phyloP scores from a whole-genome alignment of 2,329 filamentous ascomycete species.

The Byssochlamys sp. region DNA sequence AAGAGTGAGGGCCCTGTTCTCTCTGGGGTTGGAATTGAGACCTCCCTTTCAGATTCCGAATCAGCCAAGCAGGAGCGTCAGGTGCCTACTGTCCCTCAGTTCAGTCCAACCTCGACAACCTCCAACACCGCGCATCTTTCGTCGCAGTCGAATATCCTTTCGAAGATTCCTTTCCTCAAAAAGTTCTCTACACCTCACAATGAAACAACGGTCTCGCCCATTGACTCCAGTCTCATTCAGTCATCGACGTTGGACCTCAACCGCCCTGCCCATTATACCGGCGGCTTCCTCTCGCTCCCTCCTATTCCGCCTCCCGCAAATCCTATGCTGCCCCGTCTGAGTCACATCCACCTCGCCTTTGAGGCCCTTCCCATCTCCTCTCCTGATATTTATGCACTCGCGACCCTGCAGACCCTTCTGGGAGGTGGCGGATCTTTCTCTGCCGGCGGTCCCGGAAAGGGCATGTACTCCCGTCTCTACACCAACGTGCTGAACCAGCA shows the following conservation, averaged over 20 bases:
- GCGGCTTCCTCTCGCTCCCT: constrained; percentile 80
- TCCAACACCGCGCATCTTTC: constrained; percentile 28
- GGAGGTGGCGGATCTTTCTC: constrained; percentile 95
- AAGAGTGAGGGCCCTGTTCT: constrained; percentile 40
- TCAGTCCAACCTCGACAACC: constrained; percentile 32
- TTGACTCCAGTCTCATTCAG: constrained; percentile 39
- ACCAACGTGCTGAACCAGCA: constrained; percentile 96
- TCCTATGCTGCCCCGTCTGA: constrained; percentile 68
- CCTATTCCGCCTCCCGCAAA: constrained; percentile 67
- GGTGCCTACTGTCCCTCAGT: constrained; percentile 27
- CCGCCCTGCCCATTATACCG: constrained; percentile 72
- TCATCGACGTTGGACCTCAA: constrained; percentile 48
- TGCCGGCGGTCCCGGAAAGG: constrained; percentile 90
- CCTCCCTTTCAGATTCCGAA: constrained; percentile 27
- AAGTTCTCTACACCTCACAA: constrained; percentile 68
- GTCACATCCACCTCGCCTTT: constrained; percentile 90
- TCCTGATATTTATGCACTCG: constrained; percentile 89
- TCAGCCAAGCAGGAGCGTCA: constrained; percentile 21
- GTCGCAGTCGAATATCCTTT: constrained; percentile 57
- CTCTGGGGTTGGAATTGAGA: constrained; percentile 51
- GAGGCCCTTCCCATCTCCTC: constrained; percentile 85
- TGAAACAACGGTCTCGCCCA: constrained; percentile 46
- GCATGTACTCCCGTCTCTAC: constrained; percentile 97
- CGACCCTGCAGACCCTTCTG: constrained; percentile 87
- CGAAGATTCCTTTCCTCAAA: constrained; percentile 81